A percentile compares a stretch with the other conserved stretches of the same genome.
Conservation (phyloP, 2,329 filamentous ascomycete species). For the Cordyceps pruinosa region DNA sequence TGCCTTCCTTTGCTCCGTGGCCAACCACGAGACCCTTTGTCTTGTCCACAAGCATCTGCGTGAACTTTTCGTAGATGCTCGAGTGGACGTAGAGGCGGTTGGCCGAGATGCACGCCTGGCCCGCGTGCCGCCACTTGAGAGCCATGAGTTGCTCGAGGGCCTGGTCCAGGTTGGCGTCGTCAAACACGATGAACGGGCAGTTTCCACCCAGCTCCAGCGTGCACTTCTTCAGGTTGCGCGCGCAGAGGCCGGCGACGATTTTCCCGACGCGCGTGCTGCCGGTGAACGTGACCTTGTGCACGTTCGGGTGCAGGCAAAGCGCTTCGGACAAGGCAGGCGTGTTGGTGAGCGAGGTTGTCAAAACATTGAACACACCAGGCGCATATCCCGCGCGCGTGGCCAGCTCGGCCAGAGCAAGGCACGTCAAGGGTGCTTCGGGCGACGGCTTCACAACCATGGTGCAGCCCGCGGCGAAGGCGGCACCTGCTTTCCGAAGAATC, state of each 20-base stretch:
- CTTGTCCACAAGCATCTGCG: constrained; percentile 45
- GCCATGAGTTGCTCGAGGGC: constrained; percentile 55
- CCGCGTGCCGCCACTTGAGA: constrained; percentile 65
- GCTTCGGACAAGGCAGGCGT: constrained; percentile 39
- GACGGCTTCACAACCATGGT: constrained; percentile 70
- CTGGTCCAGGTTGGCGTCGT: constrained; percentile 60
- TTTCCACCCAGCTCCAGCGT: constrained; percentile 67
- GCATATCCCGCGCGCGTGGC: constrained; percentile 67
- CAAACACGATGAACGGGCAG: constrained; percentile 57
- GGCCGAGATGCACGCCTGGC: constrained; percentile 64
- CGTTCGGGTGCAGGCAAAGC: constrained; percentile 37
- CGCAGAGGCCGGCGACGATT: constrained; percentile 55
- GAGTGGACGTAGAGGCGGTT: constrained; percentile 55
- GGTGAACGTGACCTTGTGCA: constrained; percentile 68
- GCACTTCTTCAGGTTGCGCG: constrained; percentile 58
- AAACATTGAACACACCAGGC: constrained; percentile 56
- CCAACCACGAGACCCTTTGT: constrained; percentile 51
- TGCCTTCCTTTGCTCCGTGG: constrained; percentile 44
- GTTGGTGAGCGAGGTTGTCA: constrained; percentile 38
- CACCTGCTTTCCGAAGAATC: constrained; percentile 38
- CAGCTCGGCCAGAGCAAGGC: constrained; percentile 61
- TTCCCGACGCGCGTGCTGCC: constrained; percentile 65
- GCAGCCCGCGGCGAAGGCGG: constrained; percentile 64
- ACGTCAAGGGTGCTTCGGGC: constrained; percentile 67
- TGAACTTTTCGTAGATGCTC: constrained; percentile 55